phyloP scores from a whole-genome alignment of 1,284 basidiomycete genomes.

The Leccinum griseonigrum region DNA sequence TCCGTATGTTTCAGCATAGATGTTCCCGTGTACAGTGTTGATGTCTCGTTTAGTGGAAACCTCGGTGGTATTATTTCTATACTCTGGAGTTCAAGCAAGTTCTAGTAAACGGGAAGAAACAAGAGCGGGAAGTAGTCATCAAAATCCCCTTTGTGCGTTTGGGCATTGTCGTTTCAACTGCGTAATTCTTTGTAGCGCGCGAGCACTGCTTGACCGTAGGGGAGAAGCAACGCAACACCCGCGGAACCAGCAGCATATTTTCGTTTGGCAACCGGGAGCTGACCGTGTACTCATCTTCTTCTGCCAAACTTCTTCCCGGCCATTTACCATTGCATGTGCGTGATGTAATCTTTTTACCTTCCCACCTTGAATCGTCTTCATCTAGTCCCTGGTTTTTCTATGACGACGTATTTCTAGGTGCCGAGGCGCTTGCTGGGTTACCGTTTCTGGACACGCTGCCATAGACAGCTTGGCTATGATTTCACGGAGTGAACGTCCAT shows the following conservation, averaged over 20 bases:
- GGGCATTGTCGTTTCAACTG: background rate
- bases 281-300: slow-evolving; percentile 79
- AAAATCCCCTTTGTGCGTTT: slow-evolving; percentile 83
- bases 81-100: slow-evolving; percentile 89
- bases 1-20: too few species aligned
- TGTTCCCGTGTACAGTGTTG: too few species aligned
- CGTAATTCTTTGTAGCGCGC: slow-evolving; percentile 46
- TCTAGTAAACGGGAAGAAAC: slow-evolving; percentile 92
- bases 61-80: slow-evolving; percentile 66
- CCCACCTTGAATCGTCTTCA: slow-evolving; percentile 88
- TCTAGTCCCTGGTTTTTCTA: slow-evolving; percentile 80
- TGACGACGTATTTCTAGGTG: slow-evolving; percentile 87
- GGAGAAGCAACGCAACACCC: slow-evolving; percentile 77
- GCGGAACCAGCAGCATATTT: slow-evolving; percentile 82
- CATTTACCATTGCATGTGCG: slow-evolving; percentile 79
- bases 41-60: too few species aligned
- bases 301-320: slow-evolving; percentile 94
- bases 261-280: slow-evolving; percentile 64
- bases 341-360: slow-evolving; percentile 79
- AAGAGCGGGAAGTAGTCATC: slow-evolving; percentile 98
- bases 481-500: slow-evolving; percentile 93
- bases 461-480: slow-evolving; percentile 72
- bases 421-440: slow-evolving; percentile 90
- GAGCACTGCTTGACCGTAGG: slow-evolving; percentile 77
- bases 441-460: slow-evolving; percentile 91